phyloP scores from a whole-genome alignment of 2,329 filamentous ascomycete species.

The Monilinia fructigena region DNA sequence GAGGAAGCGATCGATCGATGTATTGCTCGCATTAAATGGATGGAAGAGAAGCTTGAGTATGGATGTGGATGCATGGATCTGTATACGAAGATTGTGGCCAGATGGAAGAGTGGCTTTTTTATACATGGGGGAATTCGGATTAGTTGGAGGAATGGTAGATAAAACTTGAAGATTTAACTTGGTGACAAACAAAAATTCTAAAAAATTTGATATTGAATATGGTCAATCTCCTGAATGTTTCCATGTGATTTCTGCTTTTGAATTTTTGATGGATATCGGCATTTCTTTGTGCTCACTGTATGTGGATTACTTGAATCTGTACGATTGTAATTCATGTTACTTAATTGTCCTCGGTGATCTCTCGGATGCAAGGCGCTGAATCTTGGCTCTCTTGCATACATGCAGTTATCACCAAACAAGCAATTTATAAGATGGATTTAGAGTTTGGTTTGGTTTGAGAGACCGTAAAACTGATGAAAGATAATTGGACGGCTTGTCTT shows the following conservation, averaged over 20 bases:
- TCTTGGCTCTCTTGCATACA: not conserved
- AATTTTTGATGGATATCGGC: no score
- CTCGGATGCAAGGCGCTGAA: not conserved
- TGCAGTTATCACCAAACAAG: not conserved
- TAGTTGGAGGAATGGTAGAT: conserved; percentile 24
- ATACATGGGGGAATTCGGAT: conserved; percentile 22
- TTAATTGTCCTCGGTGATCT: not conserved
- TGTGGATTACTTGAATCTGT: no score
- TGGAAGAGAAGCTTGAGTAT: not conserved
- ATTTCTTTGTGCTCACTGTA: no score
- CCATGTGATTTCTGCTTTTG: not conserved
- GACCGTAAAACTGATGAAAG: not conserved
- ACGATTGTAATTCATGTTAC: no score
- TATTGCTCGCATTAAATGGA: not conserved
- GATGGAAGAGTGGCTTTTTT: conserved; percentile 16
- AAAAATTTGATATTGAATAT: not conserved
- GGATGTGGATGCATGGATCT: conserved; percentile 20
- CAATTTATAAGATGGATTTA: not conserved
- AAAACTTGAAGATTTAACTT: conserved; percentile 1
- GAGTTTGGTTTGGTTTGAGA: not conserved
- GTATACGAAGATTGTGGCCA: conserved; percentile 24
- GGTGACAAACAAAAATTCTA: not conserved
- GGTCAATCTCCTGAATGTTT: not conserved
- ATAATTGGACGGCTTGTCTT: not conserved
- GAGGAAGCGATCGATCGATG: not conserved